Conservation (phyloP, 2,329 filamentous ascomycete genomes). For the Diaporthe longicolla region DNA sequence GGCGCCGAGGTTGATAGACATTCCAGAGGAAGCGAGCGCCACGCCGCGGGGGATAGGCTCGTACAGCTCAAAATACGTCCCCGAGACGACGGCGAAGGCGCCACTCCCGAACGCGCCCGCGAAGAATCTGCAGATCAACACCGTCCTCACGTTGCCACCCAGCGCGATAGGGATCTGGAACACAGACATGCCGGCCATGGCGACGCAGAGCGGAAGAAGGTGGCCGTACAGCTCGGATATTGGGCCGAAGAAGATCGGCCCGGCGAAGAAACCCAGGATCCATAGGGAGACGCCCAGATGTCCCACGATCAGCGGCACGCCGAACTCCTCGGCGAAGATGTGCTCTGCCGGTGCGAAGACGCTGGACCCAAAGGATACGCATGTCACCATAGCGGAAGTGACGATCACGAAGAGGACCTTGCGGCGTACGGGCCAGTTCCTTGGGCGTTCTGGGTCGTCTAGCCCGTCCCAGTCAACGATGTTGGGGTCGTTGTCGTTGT, state of each 20-base stretch:
- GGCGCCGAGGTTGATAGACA: constrained; percentile 43
- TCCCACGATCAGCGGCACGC: constrained; percentile 42
- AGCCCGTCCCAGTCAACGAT: constrained; percentile 44
- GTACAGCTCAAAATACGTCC: constrained; percentile 45
- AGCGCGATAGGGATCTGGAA: constrained; percentile 46
- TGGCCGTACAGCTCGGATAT: constrained; percentile 43
- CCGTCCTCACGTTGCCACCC: constrained; percentile 41
- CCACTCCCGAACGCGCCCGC: constrained; percentile 43
- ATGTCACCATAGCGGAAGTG: constrained; percentile 41
- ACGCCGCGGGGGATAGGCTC: constrained; percentile 44
- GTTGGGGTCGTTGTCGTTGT: not conserved
- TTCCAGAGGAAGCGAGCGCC: constrained; percentile 41
- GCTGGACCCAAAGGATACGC: constrained; percentile 44
- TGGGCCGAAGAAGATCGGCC: constrained; percentile 44
- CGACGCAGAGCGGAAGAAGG: constrained; percentile 39
- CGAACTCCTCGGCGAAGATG: constrained; percentile 40
- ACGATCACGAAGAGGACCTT: constrained; percentile 43
- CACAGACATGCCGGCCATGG: constrained; percentile 41
- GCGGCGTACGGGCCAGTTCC: constrained; percentile 42
- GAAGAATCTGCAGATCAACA: constrained; percentile 45
- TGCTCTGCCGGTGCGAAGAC: constrained; percentile 43
- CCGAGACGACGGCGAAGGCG: constrained; percentile 41
- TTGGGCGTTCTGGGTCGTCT: constrained; percentile 43
- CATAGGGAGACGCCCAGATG: constrained; percentile 43
- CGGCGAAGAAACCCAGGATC: constrained; percentile 42